Evolutionary conservation across 2,329 filamentous ascomycete genomes (phyloP), one percentile per base, ranked within the genome.

Genomic region (Cucurbitaria berberidis): DNA sequence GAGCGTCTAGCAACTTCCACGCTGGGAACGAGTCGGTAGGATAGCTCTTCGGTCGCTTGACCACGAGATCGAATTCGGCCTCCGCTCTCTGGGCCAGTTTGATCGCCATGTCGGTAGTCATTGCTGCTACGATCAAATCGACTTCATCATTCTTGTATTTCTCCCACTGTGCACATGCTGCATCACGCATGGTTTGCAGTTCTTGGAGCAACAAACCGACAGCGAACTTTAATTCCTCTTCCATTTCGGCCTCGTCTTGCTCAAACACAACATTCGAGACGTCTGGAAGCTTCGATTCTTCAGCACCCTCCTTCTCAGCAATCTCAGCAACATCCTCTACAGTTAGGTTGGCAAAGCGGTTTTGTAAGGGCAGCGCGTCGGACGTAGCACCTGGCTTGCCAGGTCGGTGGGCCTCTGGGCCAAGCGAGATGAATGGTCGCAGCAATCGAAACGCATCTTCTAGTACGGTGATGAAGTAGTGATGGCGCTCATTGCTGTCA

Each of bases 1-100:
- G 19, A 19, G 42, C 41, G n/a, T 27, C 46, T 11, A 36, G 36
- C 2, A 45, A 16, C 18, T 32, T 55, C 48, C 42, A 46, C 15
- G 40, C 38, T 11, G 48, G 43, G 29, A 40, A 55, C 19, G 9
- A 6, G 0, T 26, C 8, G 5, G 11, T 27, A 7, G 47, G 39
- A 15, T 51, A 57, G 34, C 51, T 51, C 32, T 44, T 45, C n/a
- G 51, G 47, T 7, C 55, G 51, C 11, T 29, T 39, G 22, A 55
- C 43, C 16, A 42, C 11, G 13, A 50, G 35, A 15, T 57, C 53
- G 19, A 57, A 51, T 24, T 57, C 27, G 2, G 51, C 45, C 29
- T 57, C 54, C 4, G 51, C 36, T 30, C 35, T 35, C 27, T 42
- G 46, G 16, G 38, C 51, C 16, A 57, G 43, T 11, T 48, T 38